Conservation (phyloP, 192 early-diverging fungal genomes). For the Entomortierella chlamydospora region DNA sequence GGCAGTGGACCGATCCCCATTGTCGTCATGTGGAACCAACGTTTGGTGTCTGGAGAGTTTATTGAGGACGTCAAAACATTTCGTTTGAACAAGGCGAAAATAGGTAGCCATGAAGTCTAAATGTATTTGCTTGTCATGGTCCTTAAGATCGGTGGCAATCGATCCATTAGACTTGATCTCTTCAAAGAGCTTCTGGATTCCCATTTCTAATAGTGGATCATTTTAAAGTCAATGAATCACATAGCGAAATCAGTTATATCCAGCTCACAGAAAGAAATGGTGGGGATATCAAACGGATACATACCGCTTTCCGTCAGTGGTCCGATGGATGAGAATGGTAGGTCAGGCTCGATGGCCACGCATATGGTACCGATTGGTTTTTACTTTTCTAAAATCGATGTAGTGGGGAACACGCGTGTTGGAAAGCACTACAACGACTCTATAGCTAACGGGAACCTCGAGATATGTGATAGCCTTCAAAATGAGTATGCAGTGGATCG, state of each 20-base stretch:
- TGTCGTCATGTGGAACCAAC: not conserved
- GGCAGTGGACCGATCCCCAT: not conserved
- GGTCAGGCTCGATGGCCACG: not conserved
- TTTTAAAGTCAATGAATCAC: conserved; percentile 2
- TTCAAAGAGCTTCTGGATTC: not conserved
- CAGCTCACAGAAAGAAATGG: not conserved
- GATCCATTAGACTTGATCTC: conserved; percentile 2
- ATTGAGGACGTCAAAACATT: not conserved
- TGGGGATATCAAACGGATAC: too few species aligned
- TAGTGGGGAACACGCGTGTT: not conserved
- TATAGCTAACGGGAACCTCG: too few species aligned
- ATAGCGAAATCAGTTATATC: not conserved
- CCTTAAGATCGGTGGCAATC: not conserved
- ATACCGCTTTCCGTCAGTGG: not conserved
- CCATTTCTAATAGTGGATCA: not conserved
- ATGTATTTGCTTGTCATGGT: not conserved
- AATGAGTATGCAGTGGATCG: too few species aligned
- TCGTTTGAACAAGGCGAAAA: conserved; percentile 1
- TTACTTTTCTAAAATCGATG: too few species aligned
- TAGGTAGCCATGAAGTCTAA: not conserved
- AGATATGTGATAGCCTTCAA: too few species aligned
- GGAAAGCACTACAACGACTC: not conserved
- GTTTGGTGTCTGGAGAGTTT: not conserved
- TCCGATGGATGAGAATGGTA: not conserved
- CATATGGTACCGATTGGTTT: not conserved